phyloP scores from a whole-genome alignment of 139 green algal genomes.

The Monoraphidium neglectum region DNA sequence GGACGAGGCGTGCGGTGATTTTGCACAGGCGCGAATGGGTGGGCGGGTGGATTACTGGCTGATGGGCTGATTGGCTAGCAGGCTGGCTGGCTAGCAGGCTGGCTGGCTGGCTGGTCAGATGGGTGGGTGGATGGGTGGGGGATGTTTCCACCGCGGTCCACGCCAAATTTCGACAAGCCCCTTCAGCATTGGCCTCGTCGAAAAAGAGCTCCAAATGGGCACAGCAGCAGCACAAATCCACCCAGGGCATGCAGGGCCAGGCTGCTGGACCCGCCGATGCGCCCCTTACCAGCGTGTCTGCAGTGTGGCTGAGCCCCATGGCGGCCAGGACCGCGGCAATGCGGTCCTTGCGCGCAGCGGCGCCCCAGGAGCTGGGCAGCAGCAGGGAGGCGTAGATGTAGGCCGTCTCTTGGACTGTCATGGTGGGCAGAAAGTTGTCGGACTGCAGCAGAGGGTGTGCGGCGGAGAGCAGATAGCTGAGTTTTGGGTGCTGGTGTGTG shows the following conservation, averaged over 20 bases:
- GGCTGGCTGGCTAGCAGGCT: no score
- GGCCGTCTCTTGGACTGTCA: conserved; percentile 54
- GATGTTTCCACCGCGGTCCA: no score
- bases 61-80: no score
- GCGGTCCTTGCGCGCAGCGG: conserved; percentile 12
- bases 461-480: neutral
- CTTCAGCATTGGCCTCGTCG: neutral
- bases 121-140: no score
- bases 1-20: no score
- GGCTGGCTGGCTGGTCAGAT: no score
- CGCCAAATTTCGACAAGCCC: no score
- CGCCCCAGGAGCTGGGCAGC: conserved; percentile 23
- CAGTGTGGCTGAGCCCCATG: conserved; percentile 40
- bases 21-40: no score
- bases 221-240: neutral
- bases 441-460: conserved; percentile 34
- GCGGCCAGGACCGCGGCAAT: conserved; percentile 39
- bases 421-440: conserved; percentile 65
- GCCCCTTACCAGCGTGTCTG: conserved; percentile 42
- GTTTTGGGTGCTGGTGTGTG: neutral
- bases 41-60: no score
- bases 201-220: neutral
- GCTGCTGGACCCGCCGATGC: no score
- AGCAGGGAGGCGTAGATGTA: conserved; percentile 48
- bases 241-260: neutral